Conservation (phyloP, 495 filamentous ascomycete species). For the Penicillium arizonense region DNA sequence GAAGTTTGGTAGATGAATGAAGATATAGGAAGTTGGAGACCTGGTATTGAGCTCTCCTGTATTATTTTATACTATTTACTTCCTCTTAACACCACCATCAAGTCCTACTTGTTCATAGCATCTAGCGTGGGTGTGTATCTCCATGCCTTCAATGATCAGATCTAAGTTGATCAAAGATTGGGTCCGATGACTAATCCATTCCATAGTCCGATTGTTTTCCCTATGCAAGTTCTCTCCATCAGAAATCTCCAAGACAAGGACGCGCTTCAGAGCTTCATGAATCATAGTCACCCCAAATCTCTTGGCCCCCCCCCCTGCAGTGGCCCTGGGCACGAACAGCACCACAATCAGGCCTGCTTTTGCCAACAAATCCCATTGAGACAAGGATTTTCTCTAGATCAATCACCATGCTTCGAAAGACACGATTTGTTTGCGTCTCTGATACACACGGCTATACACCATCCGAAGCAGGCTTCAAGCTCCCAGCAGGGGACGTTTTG, state of each 20-base stretch:
- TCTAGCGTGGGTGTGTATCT: neutral
- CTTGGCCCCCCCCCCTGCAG: neutral
- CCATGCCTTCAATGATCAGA: neutral
- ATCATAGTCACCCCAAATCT: slow-evolving; percentile 7
- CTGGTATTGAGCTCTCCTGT: too few relatives aligned
- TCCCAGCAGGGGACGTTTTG: slow-evolving; percentile 58
- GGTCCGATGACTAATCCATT: slow-evolving; percentile 35
- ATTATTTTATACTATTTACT: too few relatives aligned
- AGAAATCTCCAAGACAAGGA: neutral
- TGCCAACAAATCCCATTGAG: neutral
- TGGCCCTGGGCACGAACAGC: neutral
- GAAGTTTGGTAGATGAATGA: too few relatives aligned
- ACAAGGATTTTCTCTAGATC: neutral
- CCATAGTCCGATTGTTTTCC: slow-evolving; percentile 6
- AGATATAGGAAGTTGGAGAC: too few relatives aligned
- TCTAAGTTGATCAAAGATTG: slow-evolving; percentile 17
- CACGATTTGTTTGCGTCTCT: slow-evolving; percentile 59
- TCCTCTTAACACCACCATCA: too few relatives aligned
- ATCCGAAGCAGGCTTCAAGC: slow-evolving; percentile 47
- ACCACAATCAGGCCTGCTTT: neutral
- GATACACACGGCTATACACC: slow-evolving; percentile 60
- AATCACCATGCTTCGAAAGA: slow-evolving; percentile 39
- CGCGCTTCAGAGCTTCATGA: slow-evolving; percentile 1
- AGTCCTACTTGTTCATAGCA: neutral
- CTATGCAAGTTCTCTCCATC: neutral